Percentiles rank a stretch among this genome's conserved stretches.
Evolutionary conservation across 768 basidiomycete species (phyloP).

Genomic region (Chalciporus chontae): DNA sequence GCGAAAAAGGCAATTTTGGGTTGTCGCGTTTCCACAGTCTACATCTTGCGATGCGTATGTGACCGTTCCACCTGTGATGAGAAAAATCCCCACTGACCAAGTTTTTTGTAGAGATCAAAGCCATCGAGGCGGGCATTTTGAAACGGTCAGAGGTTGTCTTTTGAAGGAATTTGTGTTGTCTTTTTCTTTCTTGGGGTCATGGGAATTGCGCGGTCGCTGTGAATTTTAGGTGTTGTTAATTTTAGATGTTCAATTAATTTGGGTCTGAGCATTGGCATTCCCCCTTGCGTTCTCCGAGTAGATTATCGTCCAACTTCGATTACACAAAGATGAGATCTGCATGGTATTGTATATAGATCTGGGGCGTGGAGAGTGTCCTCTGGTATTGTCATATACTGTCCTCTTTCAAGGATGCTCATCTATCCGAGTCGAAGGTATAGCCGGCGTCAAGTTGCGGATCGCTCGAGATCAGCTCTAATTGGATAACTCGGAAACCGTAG

Average conservation of each 20-base stretch:
- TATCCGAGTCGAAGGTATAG: no score
- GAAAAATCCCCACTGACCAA: not conserved
- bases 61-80: not conserved
- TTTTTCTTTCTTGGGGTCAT: no score
- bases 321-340: not conserved
- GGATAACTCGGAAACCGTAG: no score
- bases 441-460: no score
- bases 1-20: conserved; percentile 21
- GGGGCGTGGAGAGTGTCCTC: not conserved
- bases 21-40: conserved; percentile 29
- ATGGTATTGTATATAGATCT: conserved; percentile 9
- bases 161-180: conserved; percentile 3
- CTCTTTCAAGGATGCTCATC: not conserved
- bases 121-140: conserved; percentile 27
- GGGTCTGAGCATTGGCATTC: no score
- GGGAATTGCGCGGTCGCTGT: not conserved
- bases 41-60: conserved; percentile 31
- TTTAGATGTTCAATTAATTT: no score
- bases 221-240: not conserved
- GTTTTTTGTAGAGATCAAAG: conserved; percentile 26
- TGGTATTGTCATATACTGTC: not conserved
- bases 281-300: no score
- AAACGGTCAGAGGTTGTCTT: conserved; percentile 20
- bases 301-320: not conserved
- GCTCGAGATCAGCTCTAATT: no score